Evolutionary conservation across 2,329 filamentous ascomycete genomes (phyloP), one percentile per base, ranked within the genome.

Genomic region (Tolypocladium tropicale): DNA sequence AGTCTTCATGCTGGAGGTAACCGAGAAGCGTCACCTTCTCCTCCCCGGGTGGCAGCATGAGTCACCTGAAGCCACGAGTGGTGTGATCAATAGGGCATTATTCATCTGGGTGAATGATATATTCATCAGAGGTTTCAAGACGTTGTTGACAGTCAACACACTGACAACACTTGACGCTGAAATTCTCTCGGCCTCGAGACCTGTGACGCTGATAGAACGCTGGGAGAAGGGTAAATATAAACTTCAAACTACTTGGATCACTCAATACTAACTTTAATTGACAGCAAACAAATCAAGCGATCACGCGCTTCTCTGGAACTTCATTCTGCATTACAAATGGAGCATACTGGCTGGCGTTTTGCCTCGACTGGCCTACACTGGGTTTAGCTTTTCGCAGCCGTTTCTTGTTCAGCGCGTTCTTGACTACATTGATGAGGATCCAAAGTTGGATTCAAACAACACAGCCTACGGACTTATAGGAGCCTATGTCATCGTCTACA

Each of bases 311-410:
- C 39, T 63, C 23, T 53, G 62, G 39, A 62, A 55, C 6, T 61
- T 65, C 4, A 60, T 68, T 4, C 54, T 55, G 34, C 61, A 67
- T 14, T 64, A 68, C 43, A 66, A 62, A 30, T 61, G 61, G 61
- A 58, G 62, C 6, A 56, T 72, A 21, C 32, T 71, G 2, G 61
- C 64, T 7, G 66, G 64, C 4, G 61, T 74, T 21, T 53, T 71
- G 7, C 70, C 73, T 6, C 67, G 74, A 1, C 59, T 75, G 10
- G 62, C 63, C 23, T 67, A 70, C 33, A 65, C 67, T 2, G 73
- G 64, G 0, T 74, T 77, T 56, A 68, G 62, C 4, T 75, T 76
- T 53, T 65, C 70, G 16, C 74, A 77, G 57, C 75, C 75, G 0
- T 73, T 76, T 28, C 68, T 78, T 16, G 67, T 77, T 56, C 62